Evolutionary conservation across 1,139 yeast genomes (phyloP).

Genomic region (Yamadazyma blattariae): DNA sequence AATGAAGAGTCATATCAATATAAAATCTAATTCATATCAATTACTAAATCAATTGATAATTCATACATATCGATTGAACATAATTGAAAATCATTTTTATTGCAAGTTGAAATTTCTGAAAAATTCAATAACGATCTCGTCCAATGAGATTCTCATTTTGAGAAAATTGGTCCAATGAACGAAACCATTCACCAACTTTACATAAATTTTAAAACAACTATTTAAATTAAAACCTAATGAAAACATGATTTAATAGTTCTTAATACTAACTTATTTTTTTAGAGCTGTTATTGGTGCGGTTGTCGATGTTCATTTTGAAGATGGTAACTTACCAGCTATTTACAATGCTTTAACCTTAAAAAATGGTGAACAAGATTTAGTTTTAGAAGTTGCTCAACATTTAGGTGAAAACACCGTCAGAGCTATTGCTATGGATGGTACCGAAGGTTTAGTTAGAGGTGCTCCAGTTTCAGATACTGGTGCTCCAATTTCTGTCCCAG

Average conservation of each 20-base stretch:
- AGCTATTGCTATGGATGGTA: slow-evolving; percentile 99
- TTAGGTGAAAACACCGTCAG: slow-evolving; percentile 99
- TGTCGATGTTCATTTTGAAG: slow-evolving; percentile 98
- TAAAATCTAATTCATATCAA: too few species aligned
- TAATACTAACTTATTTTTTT: slow-evolving; percentile 14
- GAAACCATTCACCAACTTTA: too few species aligned
- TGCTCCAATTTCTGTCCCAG: slow-evolving; percentile 98
- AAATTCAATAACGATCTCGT: slow-evolving; percentile 1
- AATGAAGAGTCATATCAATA: too few species aligned
- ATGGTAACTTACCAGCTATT: slow-evolving; percentile 95
- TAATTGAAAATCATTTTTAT: too few species aligned
- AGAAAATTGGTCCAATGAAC: slow-evolving; percentile 2
- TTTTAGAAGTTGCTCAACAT: slow-evolving; percentile 98
- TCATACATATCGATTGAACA: too few species aligned
- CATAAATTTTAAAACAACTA: too few species aligned
- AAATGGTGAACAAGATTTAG: slow-evolving; percentile 66
- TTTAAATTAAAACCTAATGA: too few species aligned
- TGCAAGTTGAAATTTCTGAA: neutral
- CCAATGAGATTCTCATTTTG: slow-evolving; percentile 2
- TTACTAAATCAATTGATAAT: too few species aligned
- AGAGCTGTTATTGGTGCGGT: slow-evolving; percentile 99
- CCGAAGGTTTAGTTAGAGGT: slow-evolving; percentile 99
- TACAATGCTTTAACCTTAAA: slow-evolving; percentile 92
- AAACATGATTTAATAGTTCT: too few species aligned
- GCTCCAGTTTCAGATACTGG: slow-evolving; percentile 90